Base-by-base conservation (phyloP, 169 alveolate species). In the Babesia bovis region DNA sequence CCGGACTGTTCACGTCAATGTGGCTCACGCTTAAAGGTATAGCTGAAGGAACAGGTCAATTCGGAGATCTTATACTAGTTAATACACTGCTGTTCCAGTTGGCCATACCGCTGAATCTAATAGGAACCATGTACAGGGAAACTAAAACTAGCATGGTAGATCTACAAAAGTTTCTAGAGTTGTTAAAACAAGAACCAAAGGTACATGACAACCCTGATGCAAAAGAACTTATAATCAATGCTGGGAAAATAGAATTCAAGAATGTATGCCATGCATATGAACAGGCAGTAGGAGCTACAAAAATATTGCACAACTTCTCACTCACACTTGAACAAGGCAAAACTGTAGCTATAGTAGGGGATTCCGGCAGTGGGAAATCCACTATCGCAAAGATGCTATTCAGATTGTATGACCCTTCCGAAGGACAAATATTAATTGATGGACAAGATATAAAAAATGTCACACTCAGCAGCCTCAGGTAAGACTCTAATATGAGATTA, bases 361-460 rank as follows among this genome's bases (percentile, higher is more conserved):
- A 92, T 30, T 94, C 98, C n/a, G 99, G 99, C 6, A 70, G 94
- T 26, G 99, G 99, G 19, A 97, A 97, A 86, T 90, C 96, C 35
- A 96, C 98, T 9, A 89, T 97, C 26, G 90, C 94, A 66, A 93
- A 95, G 61, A 60, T 97, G 55, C 87, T 97, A 1, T 94, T 93
- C 70, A 91, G 98, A 67, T 93, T 97, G 83, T 97, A 95, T 56
- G 96, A 94, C 50, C 90, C 94, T 13, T 47, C 78, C 28, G 42
- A 83, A 17, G 98, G 98, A 4, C 77, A 82, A 25, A 94, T 94
- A 25, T 73, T 83, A 26, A 82, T 95, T 33, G 97, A 93, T 83
- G 95, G 93, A 30, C 76, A 84, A 32, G 92, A 95, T 67, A 91
- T 95, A 40, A 90, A 86, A 66, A 83, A 91, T 32, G 90, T 88